Evolutionary conservation across 495 filamentous ascomycete genomes (phyloP).

Genomic region (Tuber microsphaerosporum): DNA sequence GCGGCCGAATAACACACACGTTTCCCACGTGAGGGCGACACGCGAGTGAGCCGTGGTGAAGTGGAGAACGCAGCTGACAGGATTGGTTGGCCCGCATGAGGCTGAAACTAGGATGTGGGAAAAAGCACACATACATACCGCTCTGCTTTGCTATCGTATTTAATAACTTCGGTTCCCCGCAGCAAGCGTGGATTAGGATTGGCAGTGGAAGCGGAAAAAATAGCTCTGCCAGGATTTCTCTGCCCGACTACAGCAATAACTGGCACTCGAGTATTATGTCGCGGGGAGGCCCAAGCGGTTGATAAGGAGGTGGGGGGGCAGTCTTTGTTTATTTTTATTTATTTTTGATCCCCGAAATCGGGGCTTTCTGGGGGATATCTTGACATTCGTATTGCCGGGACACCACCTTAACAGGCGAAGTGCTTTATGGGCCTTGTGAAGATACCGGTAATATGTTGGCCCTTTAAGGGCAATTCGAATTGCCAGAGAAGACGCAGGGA

Average conservation of each 20-base stretch:
- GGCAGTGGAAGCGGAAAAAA: neutral
- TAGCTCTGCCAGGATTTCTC: neutral
- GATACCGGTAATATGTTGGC: neutral
- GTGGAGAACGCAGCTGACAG: neutral
- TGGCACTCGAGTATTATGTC: neutral
- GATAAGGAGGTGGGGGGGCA: neutral
- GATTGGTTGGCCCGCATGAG: neutral
- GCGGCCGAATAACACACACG: neutral
- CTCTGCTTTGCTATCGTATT: neutral
- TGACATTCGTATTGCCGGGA: neutral
- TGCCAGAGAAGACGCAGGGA: neutral
- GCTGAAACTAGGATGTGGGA: neutral
- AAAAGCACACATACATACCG: neutral
- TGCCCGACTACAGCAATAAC: neutral
- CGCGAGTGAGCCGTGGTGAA: slow-evolving; percentile 1
- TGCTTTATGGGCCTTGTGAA: neutral
- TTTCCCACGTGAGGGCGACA: neutral
- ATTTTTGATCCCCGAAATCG: neutral
- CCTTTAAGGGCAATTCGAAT: neutral
- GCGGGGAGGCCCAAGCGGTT: neutral
- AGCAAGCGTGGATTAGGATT: neutral
- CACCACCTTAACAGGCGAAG: neutral
- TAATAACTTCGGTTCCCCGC: neutral
- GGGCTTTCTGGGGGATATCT: neutral
- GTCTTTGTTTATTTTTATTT: neutral